phyloP scores from a whole-genome alignment of 2,329 filamentous ascomycete genomes.

The Tympanopsis confertula region DNA sequence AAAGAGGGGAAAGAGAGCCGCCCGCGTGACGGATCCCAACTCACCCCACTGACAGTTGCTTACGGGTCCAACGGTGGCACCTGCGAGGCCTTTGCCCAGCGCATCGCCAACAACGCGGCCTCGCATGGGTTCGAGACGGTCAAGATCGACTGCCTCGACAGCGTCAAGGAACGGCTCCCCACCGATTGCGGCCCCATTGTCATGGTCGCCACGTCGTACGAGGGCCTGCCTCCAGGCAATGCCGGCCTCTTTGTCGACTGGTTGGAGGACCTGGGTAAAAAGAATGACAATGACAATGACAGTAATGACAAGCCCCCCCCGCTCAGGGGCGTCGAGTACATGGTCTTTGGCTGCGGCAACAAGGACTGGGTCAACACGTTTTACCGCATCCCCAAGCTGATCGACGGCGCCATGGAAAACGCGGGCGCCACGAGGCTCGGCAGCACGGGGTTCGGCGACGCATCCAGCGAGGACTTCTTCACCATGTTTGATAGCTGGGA shows the following conservation, averaged over 20 bases:
- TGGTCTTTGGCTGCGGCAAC: conserved; percentile 58
- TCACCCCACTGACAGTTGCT: conserved; percentile 43
- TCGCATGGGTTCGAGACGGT: conserved; percentile 45
- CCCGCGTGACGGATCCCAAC: too few species aligned
- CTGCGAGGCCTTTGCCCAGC: conserved; percentile 57
- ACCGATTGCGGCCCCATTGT: conserved; percentile 45
- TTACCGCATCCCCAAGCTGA: conserved; percentile 52
- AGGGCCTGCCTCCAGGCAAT: conserved; percentile 65
- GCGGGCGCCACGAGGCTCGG: conserved; percentile 35
- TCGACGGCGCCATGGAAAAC: conserved; percentile 40
- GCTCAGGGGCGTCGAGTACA: conserved; percentile 46
- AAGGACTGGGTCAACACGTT: conserved; percentile 50
- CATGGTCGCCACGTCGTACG: conserved; percentile 61
- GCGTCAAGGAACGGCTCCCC: conserved; percentile 46
- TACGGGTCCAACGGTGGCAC: conserved; percentile 69
- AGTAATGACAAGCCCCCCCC: not conserved
- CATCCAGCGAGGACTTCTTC: conserved; percentile 53
- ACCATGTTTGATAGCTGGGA: conserved; percentile 59
- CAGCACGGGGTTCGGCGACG: conserved; percentile 44
- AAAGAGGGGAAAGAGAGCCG: too few species aligned
- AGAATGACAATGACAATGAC: conserved; percentile 18
- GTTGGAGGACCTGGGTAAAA: conserved; percentile 39
- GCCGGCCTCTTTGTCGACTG: conserved; percentile 57
- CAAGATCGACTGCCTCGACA: conserved; percentile 44
- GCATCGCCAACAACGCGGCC: conserved; percentile 45